Base-by-base conservation (phyloP, 176 grass and related monocot genomes). In the Raddia distichophylla region DNA sequence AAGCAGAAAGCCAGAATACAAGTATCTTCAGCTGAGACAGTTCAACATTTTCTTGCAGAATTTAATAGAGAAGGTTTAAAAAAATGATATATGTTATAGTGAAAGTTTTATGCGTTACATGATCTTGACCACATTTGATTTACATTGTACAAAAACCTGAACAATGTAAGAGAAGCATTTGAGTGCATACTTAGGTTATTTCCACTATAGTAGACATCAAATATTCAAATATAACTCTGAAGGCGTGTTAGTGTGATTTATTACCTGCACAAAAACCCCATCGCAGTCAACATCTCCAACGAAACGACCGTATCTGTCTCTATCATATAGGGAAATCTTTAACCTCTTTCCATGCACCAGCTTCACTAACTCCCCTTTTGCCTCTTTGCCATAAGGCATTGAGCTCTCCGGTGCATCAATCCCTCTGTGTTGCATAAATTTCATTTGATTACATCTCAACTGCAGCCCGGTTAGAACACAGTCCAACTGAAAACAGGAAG, bases 351-450 rank as follows among this genome's bases (percentile, higher is more conserved):
- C 95, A 42, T 90, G 88, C 16, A 98, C 72, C 3, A 98, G 76
- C 32, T 64, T 95, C 82, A 91, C 63, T 59, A 95, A 37, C 68
- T 87, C 90, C 78, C 91, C 88, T 86, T 90, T 95, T 1, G 95
- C 95, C 45, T 91, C 92, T 80, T 84, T 94, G 40, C 95, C 92
- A 53, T 88, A 98, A 58, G 86, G 92, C 92, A 98, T 98, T 12
- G 79, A 86, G 70, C 59, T 93, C 82, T 98, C 95, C 7, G 92
- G 95, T 76, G 95, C 85, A 82, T 98, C 95, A 47, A 98, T 74
- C n/a, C 95, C 95, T 63, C 95, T 98, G 80, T 67, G 82, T 80
- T 71, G 37, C 80, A 85, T 79, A 55, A 3, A 18, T 79, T 53
- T 54, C 17, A 8, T 48, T 33, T 13, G 10, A 64, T 79, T 18